Evolutionary conservation across 1,284 basidiomycete genomes (phyloP).

Genomic region (Dichomitus squalens): DNA sequence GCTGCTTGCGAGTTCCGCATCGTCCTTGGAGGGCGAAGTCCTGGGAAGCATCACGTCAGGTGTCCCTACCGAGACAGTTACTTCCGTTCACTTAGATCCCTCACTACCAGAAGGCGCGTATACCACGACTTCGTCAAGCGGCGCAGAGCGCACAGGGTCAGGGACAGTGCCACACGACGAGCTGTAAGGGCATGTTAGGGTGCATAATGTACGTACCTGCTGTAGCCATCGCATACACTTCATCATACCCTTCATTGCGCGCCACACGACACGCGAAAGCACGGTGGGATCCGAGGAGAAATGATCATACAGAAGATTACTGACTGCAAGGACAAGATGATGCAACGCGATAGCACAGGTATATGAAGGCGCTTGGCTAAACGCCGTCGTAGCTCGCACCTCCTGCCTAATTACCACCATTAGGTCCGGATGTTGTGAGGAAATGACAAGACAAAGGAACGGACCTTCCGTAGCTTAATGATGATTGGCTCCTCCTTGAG

Average conservation of each 20-base stretch:
- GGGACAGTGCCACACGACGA: conserved; percentile 8
- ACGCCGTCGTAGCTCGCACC: conserved; percentile 84
- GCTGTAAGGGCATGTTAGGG: conserved; percentile 11
- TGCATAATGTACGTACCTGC: not conserved
- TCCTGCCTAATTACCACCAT: conserved; percentile 54
- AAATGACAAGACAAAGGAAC: conserved; percentile 20
- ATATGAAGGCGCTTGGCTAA: conserved; percentile 35
- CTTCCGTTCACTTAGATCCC: not conserved
- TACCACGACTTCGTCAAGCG: conserved; percentile 1
- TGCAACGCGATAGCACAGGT: not conserved
- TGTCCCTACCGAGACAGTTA: not conserved
- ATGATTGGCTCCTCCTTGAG: conserved; percentile 82
- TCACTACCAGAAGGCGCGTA: not conserved
- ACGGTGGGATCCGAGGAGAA: conserved; percentile 2
- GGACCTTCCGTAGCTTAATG: conserved; percentile 71
- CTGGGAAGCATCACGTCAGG: not conserved
- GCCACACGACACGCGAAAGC: not conserved
- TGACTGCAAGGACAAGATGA: conserved; percentile 14
- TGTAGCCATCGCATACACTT: not conserved
- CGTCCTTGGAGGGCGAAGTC: not conserved
- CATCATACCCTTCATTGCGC: not conserved
- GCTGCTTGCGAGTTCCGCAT: conserved; percentile 2
- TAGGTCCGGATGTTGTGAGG: not conserved
- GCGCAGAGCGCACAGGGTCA: not conserved
- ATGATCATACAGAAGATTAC: conserved; percentile 21